phyloP scores from a whole-genome alignment of 371 early-diverging fungal species.

The Mucor indicus region DNA sequence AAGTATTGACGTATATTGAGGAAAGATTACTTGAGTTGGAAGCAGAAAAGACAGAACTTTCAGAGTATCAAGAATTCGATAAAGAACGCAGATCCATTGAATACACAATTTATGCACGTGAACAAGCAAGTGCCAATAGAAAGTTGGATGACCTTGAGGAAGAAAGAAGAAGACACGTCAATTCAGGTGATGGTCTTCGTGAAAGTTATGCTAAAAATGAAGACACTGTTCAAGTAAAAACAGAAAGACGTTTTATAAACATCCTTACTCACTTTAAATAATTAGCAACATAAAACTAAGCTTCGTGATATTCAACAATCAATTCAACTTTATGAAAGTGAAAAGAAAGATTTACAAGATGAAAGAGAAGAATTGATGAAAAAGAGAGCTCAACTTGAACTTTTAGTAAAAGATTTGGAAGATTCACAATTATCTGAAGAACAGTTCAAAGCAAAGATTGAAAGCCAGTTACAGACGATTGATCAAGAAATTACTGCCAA shows the following conservation, averaged over 20 bases:
- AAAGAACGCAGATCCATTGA: conserved; percentile 85
- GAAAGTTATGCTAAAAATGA: conserved; percentile 39
- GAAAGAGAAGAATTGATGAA: conserved; percentile 57
- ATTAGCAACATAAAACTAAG: conserved; percentile 8
- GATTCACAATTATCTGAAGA: conserved; percentile 44
- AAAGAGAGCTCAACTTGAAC: conserved; percentile 54
- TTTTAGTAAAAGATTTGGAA: conserved; percentile 54
- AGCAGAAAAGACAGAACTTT: conserved; percentile 90
- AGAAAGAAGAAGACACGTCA: conserved; percentile 44
- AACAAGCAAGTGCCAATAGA: conserved; percentile 77
- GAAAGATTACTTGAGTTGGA: conserved; percentile 89
- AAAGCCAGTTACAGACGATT: conserved; percentile 41
- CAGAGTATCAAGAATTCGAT: conserved; percentile 83
- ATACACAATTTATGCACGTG: conserved; percentile 88
- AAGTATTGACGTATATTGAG: conserved; percentile 85
- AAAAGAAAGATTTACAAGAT: conserved; percentile 56
- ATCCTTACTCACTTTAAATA: too few relatives aligned
- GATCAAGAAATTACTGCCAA: conserved; percentile 59
- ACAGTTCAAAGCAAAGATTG: conserved; percentile 37
- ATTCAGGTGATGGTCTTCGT: conserved; percentile 36
- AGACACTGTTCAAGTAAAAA: conserved; percentile 30
- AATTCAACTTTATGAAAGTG: conserved; percentile 45
- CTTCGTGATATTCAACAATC: conserved; percentile 44
- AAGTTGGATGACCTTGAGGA: conserved; percentile 73
- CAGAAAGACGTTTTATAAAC: too few relatives aligned